A percentile compares a stretch with the other conserved stretches of the same genome.
Evolutionary conservation across 208 protist species (phyloP).

Genomic region (Trypanosoma conorhini): DNA sequence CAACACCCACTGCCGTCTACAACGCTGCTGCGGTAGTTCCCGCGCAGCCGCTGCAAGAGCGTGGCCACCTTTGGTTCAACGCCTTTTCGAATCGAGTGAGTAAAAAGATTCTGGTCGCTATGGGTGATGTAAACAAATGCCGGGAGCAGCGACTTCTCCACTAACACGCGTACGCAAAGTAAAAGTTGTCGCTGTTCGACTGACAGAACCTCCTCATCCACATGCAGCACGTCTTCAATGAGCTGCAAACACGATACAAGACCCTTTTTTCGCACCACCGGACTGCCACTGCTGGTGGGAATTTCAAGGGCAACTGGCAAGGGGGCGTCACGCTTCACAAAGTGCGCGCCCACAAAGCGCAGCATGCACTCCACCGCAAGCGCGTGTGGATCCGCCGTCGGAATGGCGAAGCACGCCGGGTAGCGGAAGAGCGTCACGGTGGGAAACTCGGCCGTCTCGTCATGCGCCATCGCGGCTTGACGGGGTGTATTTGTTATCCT

Average conservation of each 20-base stretch:
- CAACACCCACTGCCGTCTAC: conserved; percentile 48
- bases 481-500: background rate
- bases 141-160: conserved; percentile 58
- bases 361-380: conserved; percentile 74
- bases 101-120: conserved; percentile 54
- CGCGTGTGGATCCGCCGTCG: conserved; percentile 66
- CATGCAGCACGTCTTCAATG: conserved; percentile 30
- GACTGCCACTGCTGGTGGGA: background rate
- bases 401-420: conserved; percentile 50
- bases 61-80: conserved; percentile 65
- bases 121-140: conserved; percentile 77
- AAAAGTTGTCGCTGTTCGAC: conserved; percentile 33
- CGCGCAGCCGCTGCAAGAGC: conserved; percentile 58
- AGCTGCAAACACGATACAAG: conserved; percentile 43
- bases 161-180: conserved; percentile 50
- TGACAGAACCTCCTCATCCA: conserved; percentile 37
- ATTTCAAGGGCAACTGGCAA: conserved; percentile 38
- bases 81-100: conserved; percentile 39
- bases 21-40: conserved; percentile 49
- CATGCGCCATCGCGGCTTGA: background rate
- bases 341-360: conserved; percentile 49
- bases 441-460: background rate
- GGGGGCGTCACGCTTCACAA: conserved; percentile 37
- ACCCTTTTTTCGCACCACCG: conserved; percentile 28
- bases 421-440: conserved; percentile 29